phyloP scores from a whole-genome alignment of 2,329 filamentous ascomycete genomes.

The Ophiocordyceps australis region DNA sequence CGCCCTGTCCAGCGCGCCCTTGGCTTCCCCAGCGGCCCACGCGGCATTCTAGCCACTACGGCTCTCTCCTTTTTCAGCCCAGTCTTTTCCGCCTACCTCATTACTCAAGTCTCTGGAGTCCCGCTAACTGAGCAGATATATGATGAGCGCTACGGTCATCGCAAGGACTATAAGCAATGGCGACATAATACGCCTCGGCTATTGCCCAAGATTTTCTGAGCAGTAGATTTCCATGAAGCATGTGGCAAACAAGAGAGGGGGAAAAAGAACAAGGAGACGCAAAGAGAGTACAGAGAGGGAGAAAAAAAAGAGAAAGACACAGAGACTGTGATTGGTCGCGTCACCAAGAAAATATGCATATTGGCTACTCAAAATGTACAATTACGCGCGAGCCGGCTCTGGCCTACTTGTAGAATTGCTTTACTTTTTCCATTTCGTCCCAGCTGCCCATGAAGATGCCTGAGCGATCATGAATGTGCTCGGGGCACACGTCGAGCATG shows the following conservation, averaged over 20 bases:
- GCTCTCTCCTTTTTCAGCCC: slow-evolving; percentile 38
- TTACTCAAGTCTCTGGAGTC: slow-evolving; percentile 45
- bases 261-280: too few species aligned
- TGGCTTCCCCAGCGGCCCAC: slow-evolving; percentile 27
- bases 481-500: slow-evolving; percentile 76
- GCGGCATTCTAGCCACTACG: slow-evolving; percentile 10
- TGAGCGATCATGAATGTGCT: slow-evolving; percentile 86
- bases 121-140: slow-evolving; percentile 53
- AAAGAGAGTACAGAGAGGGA: too few species aligned
- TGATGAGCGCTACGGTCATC: slow-evolving; percentile 42
- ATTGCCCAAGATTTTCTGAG: slow-evolving; percentile 32
- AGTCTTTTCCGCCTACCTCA: slow-evolving; percentile 42
- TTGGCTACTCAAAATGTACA: too few species aligned
- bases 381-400: too few species aligned
- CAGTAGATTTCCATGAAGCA: background rate
- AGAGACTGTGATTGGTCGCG: too few species aligned
- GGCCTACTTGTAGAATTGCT: slow-evolving; percentile 56
- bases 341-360: too few species aligned
- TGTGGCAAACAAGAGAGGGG: too few species aligned
- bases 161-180: slow-evolving; percentile 50
- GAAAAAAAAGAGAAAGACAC: too few species aligned
- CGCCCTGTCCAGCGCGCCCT: slow-evolving; percentile 37
- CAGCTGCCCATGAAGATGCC: slow-evolving; percentile 94
- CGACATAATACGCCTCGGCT: slow-evolving; percentile 48
- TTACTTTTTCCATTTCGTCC: slow-evolving; percentile 92